A percentile compares a stretch with the other conserved stretches of the same genome.
Conservation (phyloP, 495 filamentous ascomycete species). For the Aspergillus mulundensis region DNA sequence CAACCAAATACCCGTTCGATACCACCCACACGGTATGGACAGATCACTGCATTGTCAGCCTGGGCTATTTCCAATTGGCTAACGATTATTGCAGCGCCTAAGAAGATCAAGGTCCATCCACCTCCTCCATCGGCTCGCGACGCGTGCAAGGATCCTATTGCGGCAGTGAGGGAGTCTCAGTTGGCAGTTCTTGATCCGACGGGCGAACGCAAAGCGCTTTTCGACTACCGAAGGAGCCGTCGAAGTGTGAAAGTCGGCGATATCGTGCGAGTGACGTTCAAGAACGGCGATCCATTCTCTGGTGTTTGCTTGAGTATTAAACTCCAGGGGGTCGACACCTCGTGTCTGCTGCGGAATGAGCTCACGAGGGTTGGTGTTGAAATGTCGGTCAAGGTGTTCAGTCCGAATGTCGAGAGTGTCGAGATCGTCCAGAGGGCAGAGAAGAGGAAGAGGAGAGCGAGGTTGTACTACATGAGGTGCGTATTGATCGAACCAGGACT, state of each 20-base stretch:
- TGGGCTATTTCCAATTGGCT: not conserved
- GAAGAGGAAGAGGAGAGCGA: conserved; percentile 82
- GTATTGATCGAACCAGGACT: conserved; percentile 26
- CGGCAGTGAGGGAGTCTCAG: conserved; percentile 58
- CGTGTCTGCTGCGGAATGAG: conserved; percentile 77
- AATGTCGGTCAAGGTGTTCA: conserved; percentile 95
- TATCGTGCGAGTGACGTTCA: conserved; percentile 81
- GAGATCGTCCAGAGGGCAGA: conserved; percentile 85
- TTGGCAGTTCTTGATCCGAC: conserved; percentile 73
- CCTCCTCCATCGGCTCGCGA: conserved; percentile 44
- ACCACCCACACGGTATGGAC: conserved; percentile 35
- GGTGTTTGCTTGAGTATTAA: conserved; percentile 84
- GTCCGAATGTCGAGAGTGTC: conserved; percentile 80
- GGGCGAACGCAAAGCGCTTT: conserved; percentile 74
- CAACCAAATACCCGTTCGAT: conserved; percentile 37
- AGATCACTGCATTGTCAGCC: not conserved
- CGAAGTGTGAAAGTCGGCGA: conserved; percentile 78
- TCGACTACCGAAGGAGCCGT: conserved; percentile 64
- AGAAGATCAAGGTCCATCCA: conserved; percentile 51
- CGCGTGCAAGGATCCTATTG: conserved; percentile 58
- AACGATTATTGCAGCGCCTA: conserved; percentile 22
- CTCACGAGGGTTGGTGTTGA: conserved; percentile 84
- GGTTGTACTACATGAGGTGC: conserved; percentile 87
- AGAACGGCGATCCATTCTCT: conserved; percentile 82
- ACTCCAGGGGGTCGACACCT: conserved; percentile 78